Conservation (phyloP, 495 filamentous ascomycete genomes). For the Penicillium silybi region DNA sequence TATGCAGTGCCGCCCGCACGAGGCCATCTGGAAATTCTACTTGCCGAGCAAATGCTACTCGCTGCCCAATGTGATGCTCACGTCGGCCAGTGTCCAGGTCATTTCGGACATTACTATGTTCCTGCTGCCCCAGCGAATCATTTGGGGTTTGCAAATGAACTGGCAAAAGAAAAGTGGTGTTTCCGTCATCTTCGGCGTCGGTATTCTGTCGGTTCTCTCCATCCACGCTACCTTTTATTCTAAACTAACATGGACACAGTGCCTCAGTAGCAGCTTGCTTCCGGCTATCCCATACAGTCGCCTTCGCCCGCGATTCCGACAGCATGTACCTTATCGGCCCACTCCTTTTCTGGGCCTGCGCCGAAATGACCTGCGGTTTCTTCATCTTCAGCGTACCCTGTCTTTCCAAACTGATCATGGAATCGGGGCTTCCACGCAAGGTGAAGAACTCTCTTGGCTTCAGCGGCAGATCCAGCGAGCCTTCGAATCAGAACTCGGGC, state of each 20-base stretch:
- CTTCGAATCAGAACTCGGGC: neutral
- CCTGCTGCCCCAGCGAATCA: constrained; percentile 32
- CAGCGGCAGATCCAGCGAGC: neutral
- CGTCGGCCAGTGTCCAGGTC: constrained; percentile 33
- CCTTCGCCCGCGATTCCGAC: constrained; percentile 11
- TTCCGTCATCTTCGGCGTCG: constrained; percentile 39
- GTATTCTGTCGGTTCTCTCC: constrained; percentile 29
- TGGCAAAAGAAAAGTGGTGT: constrained; percentile 38
- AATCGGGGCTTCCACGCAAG: constrained; percentile 9
- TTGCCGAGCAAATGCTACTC: constrained; percentile 22
- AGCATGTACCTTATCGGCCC: constrained; percentile 18
- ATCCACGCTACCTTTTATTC: neutral
- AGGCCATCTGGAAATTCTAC: constrained; percentile 19
- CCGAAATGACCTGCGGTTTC: constrained; percentile 25
- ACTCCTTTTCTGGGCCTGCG: constrained; percentile 22
- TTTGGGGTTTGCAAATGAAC: constrained; percentile 36
- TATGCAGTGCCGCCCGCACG: constrained; percentile 16
- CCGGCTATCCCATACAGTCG: constrained; percentile 16
- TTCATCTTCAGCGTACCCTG: constrained; percentile 24
- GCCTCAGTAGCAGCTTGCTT: constrained; percentile 13
- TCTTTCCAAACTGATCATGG: constrained; percentile 18
- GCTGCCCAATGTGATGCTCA: constrained; percentile 17
- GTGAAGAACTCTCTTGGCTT: constrained; percentile 7
- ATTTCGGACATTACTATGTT: constrained; percentile 38
- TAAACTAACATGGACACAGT: neutral